These are phyloP conservation scores for Leptographium lundbergii DNA, from an alignment of 2,329 filamentous ascomycete genomes.

Conservation along the genomic window DNA sequence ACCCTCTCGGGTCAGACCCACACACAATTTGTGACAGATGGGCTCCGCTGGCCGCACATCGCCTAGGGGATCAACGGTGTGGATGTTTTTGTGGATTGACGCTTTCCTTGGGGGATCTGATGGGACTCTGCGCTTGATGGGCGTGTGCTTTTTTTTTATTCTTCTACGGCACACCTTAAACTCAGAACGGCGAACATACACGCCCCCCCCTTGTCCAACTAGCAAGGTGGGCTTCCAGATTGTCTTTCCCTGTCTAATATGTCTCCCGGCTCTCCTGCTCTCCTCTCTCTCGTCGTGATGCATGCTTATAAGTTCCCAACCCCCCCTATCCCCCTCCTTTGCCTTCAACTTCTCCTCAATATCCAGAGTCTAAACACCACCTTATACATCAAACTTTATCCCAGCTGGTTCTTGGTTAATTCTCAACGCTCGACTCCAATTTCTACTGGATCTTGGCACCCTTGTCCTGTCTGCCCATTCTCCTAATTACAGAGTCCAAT, in stretches of 20 bases:
- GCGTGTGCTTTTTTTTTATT: not conserved
- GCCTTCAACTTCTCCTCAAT: not conserved
- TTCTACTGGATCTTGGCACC: slow-evolving; percentile 3
- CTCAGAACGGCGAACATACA: not conserved
- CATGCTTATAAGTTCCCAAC: slow-evolving; percentile 31
- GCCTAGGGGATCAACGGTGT: slow-evolving; percentile 33
- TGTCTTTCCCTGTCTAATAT: not conserved
- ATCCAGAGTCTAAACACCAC: not conserved
- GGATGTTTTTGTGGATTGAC: slow-evolving; percentile 6
- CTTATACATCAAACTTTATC: not conserved
- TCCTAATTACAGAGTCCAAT: not conserved
- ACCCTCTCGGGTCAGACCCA: slow-evolving; percentile 26
- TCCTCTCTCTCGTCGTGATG: slow-evolving; percentile 17
- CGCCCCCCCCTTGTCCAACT: not conserved
- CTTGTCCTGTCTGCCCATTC: not conserved
- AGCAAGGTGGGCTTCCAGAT: not conserved
- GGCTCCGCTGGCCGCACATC: slow-evolving; percentile 24
- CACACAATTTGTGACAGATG: slow-evolving; percentile 43
- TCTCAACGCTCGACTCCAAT: not conserved
- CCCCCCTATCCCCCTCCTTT: slow-evolving; percentile 18
- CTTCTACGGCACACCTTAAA: not conserved
- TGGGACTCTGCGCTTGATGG: not conserved
- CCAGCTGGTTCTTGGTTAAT: slow-evolving; percentile 23
- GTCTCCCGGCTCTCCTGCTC: not conserved
- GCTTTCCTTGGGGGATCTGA: slow-evolving; percentile 7